These are phyloP conservation scores for Reutealis trisperma DNA, from an alignment of 345 rosid species.

Conservation along the genomic window DNA sequence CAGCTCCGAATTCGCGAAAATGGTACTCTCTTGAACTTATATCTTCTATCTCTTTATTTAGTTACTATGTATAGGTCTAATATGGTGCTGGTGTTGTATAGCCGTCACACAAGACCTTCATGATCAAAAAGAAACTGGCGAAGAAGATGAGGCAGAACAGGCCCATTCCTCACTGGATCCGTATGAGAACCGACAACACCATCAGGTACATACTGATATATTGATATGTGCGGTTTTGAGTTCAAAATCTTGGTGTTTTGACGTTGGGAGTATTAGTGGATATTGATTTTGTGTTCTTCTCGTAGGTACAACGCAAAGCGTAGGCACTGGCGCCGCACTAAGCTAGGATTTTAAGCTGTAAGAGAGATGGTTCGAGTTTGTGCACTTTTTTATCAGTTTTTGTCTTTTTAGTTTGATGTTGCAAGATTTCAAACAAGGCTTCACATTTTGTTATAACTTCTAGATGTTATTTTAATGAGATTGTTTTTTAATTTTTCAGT, in stretches of 20 bases:
- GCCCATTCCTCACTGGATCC: constrained; percentile 34
- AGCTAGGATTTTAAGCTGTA: constrained; percentile 58
- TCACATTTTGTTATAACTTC: background rate
- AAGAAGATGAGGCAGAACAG: constrained; percentile 38
- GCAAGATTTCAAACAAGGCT: background rate
- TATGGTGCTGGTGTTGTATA: background rate
- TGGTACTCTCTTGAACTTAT: constrained; percentile 6
- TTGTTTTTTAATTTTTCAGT: constrained; percentile 1
- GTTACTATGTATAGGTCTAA: background rate
- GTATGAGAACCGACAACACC: constrained; percentile 33
- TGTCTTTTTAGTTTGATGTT: background rate
- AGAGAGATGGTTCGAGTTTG: background rate
- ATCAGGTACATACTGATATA: constrained; percentile 11
- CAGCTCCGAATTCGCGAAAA: constrained; percentile 9
- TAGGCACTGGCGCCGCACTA: constrained; percentile 74
- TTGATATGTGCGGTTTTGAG: too few relatives aligned
- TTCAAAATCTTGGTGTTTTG: background rate
- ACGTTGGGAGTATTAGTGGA: background rate
- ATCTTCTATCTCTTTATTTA: background rate
- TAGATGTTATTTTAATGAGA: constrained; percentile 9
- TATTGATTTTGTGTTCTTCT: background rate
- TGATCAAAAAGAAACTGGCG: constrained; percentile 33
- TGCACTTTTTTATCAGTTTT: background rate
- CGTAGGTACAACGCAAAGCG: constrained; percentile 65
- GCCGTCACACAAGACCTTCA: constrained; percentile 33